A percentile compares a stretch with the other conserved stretches of the same genome.
Conservation (phyloP, 192 early-diverging fungal genomes). For the Coemansia erecta region DNA sequence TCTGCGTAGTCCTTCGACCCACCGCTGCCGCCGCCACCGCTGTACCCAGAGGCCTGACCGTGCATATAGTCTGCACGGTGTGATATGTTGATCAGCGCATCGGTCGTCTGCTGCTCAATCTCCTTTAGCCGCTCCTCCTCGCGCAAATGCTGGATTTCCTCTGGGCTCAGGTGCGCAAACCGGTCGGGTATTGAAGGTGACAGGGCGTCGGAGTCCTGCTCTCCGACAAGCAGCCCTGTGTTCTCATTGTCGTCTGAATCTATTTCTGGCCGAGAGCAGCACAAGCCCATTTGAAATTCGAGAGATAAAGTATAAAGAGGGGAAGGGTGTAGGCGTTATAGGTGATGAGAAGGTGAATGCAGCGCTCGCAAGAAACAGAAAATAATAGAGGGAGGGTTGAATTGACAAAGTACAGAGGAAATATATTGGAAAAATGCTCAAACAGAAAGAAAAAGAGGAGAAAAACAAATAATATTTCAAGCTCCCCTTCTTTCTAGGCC, state of each 20-base stretch:
- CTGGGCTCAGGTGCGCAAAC: constrained; percentile 37
- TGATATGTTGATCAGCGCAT: constrained; percentile 49
- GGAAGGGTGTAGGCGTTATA: not conserved
- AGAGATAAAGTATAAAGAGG: constrained; percentile 2
- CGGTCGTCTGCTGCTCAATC: constrained; percentile 40
- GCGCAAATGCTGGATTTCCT: constrained; percentile 24
- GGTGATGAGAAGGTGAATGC: not conserved
- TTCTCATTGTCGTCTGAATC: constrained; percentile 42
- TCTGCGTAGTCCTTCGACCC: constrained; percentile 41
- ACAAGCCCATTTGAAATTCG: constrained; percentile 31
- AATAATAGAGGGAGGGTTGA: too few relatives aligned
- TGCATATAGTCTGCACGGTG: constrained; percentile 29
- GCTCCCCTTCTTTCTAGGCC: too few relatives aligned
- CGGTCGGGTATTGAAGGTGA: constrained; percentile 26
- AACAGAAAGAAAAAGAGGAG: too few relatives aligned
- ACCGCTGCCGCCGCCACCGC: constrained; percentile 11
- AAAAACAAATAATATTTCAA: too few relatives aligned
- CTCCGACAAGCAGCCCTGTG: constrained; percentile 31
- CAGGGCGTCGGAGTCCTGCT: constrained; percentile 5
- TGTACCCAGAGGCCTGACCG: constrained; percentile 21
- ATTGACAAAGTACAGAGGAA: too few relatives aligned
- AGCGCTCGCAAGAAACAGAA: not conserved
- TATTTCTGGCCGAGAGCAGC: constrained; percentile 33
- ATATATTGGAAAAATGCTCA: too few relatives aligned
- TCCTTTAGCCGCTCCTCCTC: constrained; percentile 44